phyloP scores from a whole-genome alignment of 2,329 filamentous ascomycete species.

The Claviceps sp. region DNA sequence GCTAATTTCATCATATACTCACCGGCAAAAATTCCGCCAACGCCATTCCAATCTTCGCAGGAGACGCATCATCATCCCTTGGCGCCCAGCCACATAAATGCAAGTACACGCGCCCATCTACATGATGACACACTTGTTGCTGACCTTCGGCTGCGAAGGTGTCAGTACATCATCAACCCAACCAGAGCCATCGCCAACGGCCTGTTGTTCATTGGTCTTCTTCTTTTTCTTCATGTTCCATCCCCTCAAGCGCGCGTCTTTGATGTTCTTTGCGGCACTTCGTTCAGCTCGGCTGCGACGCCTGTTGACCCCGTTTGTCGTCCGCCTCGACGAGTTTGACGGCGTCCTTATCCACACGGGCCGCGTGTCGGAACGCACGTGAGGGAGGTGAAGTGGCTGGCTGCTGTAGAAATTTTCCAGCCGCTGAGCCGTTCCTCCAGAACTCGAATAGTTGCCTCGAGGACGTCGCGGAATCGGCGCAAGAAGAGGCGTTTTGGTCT shows the following conservation, averaged over 20 bases:
- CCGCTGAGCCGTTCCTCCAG: slow-evolving; percentile 35
- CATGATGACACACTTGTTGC: slow-evolving; percentile 42
- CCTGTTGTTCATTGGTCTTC: slow-evolving; percentile 14
- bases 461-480: slow-evolving; percentile 41
- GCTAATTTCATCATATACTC: too few species aligned
- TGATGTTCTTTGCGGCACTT: slow-evolving; percentile 48
- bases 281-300: slow-evolving; percentile 43
- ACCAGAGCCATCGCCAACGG: slow-evolving; percentile 26
- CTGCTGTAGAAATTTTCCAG: slow-evolving; percentile 41
- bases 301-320: slow-evolving; percentile 30
- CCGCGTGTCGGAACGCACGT: slow-evolving; percentile 9
- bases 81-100: background rate
- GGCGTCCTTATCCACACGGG: slow-evolving; percentile 24
- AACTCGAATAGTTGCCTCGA: slow-evolving; percentile 19
- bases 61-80: too few species aligned
- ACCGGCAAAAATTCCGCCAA: too few species aligned
- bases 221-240: slow-evolving; percentile 34
- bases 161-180: slow-evolving; percentile 42
- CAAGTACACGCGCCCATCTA: slow-evolving; percentile 13
- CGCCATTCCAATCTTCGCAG: too few species aligned
- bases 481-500: slow-evolving; percentile 32
- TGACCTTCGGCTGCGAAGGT: slow-evolving; percentile 20
- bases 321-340: slow-evolving; percentile 21
- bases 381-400: slow-evolving; percentile 8
- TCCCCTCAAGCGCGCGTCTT: slow-evolving; percentile 44